Percentiles rank a stretch among this genome's conserved stretches.
These are phyloP conservation scores for Mycena kentingensis DNA, from an alignment of 768 basidiomycete genomes.

Conservation along the genomic window DNA sequence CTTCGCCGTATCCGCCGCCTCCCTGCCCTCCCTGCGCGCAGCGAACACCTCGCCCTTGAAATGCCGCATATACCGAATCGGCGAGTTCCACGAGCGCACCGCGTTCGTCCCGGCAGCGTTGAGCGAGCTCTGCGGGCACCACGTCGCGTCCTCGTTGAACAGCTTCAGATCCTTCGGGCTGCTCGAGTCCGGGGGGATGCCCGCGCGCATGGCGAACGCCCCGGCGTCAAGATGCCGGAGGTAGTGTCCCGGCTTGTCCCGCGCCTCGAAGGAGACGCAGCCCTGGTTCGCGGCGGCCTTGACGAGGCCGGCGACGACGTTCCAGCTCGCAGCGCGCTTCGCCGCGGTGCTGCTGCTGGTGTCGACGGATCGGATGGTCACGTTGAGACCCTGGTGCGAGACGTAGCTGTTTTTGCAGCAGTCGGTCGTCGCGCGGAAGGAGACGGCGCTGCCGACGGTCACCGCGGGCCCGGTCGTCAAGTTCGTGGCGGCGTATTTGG, in stretches of 20 bases:
- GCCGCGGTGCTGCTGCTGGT: background rate
- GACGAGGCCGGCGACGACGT: background rate
- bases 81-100: slow-evolving; percentile 2
- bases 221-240: background rate
- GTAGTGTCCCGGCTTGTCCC: slow-evolving; percentile 1
- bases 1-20: no score
- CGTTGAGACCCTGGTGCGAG: background rate
- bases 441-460: background rate
- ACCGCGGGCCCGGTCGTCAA: background rate
- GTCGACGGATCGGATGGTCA: background rate
- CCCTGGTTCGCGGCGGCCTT: background rate
- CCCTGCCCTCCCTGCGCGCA: no score
- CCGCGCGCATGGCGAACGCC: background rate
- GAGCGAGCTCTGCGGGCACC: background rate
- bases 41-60: no score
- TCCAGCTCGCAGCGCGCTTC: background rate
- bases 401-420: slow-evolving; percentile 1
- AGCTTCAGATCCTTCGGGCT: no score
- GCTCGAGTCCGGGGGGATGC: no score
- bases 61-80: no score
- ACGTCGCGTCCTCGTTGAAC: slow-evolving; percentile 3
- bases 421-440: background rate
- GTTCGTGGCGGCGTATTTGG: background rate
- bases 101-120: slow-evolving; percentile 1
- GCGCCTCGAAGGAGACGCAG: slow-evolving; percentile 3